A percentile compares a stretch with the other conserved stretches of the same genome.
These are phyloP conservation scores for Eutrema heterophyllum DNA, from an alignment of 345 rosid genomes.

Conservation along the genomic window DNA sequence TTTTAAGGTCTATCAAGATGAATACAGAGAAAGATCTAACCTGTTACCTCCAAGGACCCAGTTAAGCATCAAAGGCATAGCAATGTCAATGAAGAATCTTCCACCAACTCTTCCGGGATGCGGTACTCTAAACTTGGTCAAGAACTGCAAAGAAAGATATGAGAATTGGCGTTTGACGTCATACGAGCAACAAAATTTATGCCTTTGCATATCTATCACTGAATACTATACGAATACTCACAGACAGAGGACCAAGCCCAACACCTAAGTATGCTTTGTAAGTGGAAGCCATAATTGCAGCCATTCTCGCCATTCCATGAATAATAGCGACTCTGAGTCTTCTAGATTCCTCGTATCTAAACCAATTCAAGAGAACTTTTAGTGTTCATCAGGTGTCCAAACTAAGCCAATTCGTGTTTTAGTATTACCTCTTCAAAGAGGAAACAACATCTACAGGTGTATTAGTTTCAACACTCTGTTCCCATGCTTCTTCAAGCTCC, in stretches of 20 bases:
- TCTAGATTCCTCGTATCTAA: slow-evolving; percentile 74
- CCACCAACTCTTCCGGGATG: slow-evolving; percentile 93
- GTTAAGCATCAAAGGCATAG: slow-evolving; percentile 79
- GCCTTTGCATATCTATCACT: neutral
- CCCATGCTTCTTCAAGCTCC: slow-evolving; percentile 82
- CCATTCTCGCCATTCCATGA: slow-evolving; percentile 92
- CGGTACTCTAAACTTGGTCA: slow-evolving; percentile 76
- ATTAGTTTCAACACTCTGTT: slow-evolving; percentile 46
- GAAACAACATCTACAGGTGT: slow-evolving; percentile 58
- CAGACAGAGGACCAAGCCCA: slow-evolving; percentile 93
- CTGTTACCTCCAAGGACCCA: slow-evolving; percentile 98
- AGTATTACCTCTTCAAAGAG: slow-evolving; percentile 54
- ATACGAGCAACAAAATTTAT: neutral
- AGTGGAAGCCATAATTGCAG: slow-evolving; percentile 94
- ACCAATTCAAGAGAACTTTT: neutral
- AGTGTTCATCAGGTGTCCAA: neutral
- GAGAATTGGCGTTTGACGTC: neutral
- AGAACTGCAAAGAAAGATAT: slow-evolving; percentile 48
- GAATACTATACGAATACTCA: slow-evolving; percentile 29
- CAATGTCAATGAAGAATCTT: slow-evolving; percentile 65
- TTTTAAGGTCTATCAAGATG: neutral
- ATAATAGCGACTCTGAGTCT: slow-evolving; percentile 72
- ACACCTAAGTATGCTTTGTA: slow-evolving; percentile 94
- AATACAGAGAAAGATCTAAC: slow-evolving; percentile 36
- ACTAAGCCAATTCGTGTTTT: neutral